Percentiles rank a stretch among this genome's conserved stretches.
phyloP scores from a whole-genome alignment of 208 protist species.

The Strigomonas culicis region DNA sequence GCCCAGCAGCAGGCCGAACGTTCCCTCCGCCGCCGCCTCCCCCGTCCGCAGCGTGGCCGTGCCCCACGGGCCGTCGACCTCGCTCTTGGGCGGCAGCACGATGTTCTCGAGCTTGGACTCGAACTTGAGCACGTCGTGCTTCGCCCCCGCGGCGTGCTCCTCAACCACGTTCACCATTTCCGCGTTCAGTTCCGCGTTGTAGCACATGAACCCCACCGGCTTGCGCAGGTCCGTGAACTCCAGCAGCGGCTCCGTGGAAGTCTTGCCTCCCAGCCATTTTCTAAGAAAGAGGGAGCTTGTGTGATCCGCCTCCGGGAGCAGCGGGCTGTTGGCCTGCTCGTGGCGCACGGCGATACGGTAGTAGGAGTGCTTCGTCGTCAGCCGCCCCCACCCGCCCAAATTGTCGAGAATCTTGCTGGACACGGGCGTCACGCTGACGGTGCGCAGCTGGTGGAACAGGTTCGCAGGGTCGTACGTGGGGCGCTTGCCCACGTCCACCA shows the following conservation, averaged over 20 bases:
- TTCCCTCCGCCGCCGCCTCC: conserved; percentile 20
- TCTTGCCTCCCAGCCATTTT: conserved; percentile 31
- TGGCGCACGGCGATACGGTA: conserved; percentile 85
- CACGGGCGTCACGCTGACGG: conserved; percentile 77
- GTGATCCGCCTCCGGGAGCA: conserved; percentile 28
- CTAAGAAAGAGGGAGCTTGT: conserved; percentile 57
- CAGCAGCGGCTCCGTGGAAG: conserved; percentile 50
- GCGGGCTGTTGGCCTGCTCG: conserved; percentile 70
- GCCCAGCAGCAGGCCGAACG: conserved; percentile 66
- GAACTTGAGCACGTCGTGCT: conserved; percentile 44
- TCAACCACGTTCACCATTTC: conserved; percentile 61
- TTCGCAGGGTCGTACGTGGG: conserved; percentile 53
- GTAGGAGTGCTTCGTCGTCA: conserved; percentile 82
- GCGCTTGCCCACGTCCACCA: conserved; percentile 49
- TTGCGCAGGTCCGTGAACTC: conserved; percentile 80
- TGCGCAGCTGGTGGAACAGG: conserved; percentile 71
- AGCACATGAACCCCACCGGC: conserved; percentile 81
- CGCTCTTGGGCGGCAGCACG: conserved; percentile 25
- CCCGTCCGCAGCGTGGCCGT: conserved; percentile 24
- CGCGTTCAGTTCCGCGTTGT: conserved; percentile 69
- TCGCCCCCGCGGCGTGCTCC: conserved; percentile 18
- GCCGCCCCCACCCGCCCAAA: conserved; percentile 53
- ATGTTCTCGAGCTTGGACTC: conserved; percentile 42
- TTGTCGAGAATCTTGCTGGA: conserved; percentile 81
- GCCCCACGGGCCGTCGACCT: conserved; percentile 50